Base-by-base conservation (phyloP, 768 basidiomycete genomes). In the Coprinellus micaceus region DNA sequence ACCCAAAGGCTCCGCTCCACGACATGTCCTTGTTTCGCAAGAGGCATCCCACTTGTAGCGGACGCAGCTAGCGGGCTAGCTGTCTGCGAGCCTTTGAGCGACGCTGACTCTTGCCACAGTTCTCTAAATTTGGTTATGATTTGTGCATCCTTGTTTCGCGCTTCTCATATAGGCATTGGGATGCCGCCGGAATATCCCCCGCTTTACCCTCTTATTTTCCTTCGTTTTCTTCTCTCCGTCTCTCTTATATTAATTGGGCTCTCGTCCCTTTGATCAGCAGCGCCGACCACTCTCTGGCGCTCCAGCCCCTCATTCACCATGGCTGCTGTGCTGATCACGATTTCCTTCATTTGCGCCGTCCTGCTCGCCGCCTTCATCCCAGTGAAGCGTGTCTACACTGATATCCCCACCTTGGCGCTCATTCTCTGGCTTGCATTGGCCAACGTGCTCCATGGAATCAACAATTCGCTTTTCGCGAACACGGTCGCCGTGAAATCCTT, bases 391-490 rank as follows among this genome's bases (percentile, higher is more conserved):
- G 71, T 80, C 53, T 72, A 75, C 58, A 70, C 66, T 43, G 82
- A 78, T 60, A 69, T 83, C 24, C 73, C 79, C 0, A 74, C 69
- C 29, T 59, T 81, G 10, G 74, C 81, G 48, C 74, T 85, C 36
- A 71, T 81, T 17, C 58, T 70, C 0, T 86, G 84, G 84, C 73
- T 85, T 3, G 65, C 77, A 22, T 61, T 76, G 3, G 69, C 68
- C 28, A 84, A 81, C 59, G 25, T 85, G 12, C 72, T 79, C 36
- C 76, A 77, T 56, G 80, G 80, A 0, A 68, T 89, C 39, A 82
- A 91, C 64, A 70, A 82, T 3, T 60, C 87, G 24, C 62, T 85
- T 3, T 94, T 88, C 88, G 69, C 73, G 43, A 78, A 71, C n/a
- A 83, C 80, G 62, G 66, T 72, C 4, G 65, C 73, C 22, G 66